Evolutionary conservation across 768 basidiomycete genomes (phyloP).

Genomic region (Lyophyllum shimeji): DNA sequence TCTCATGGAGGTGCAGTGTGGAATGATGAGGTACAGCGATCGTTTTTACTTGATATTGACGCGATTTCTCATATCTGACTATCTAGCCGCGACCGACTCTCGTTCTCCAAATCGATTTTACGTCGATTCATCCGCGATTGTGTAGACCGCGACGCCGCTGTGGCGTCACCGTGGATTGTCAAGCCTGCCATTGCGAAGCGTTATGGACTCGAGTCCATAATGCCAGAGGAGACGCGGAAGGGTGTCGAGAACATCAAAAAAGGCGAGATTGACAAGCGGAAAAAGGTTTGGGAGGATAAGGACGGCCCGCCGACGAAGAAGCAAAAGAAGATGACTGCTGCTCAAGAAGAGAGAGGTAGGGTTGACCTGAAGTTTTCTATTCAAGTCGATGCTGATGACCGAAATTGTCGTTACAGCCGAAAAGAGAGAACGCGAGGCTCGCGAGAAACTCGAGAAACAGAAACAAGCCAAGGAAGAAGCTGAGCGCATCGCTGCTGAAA

Average conservation of each 20-base stretch:
- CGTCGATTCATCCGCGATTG: slow-evolving; percentile 96
- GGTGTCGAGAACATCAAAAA: slow-evolving; percentile 81
- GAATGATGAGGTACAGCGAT: slow-evolving; percentile 68
- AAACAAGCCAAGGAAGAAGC: slow-evolving; percentile 67
- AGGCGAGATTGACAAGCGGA: slow-evolving; percentile 89
- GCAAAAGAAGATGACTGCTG: slow-evolving; percentile 74
- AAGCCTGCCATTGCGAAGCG: slow-evolving; percentile 81
- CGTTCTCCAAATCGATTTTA: slow-evolving; percentile 96
- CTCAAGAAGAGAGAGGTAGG: slow-evolving; percentile 74
- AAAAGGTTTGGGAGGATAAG: slow-evolving; percentile 88
- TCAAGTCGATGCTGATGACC: slow-evolving; percentile 14
- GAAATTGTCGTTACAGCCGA: slow-evolving; percentile 42
- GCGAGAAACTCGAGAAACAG: slow-evolving; percentile 67
- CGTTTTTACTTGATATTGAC: background rate
- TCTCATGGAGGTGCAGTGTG: slow-evolving; percentile 80
- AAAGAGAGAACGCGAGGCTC: slow-evolving; percentile 68
- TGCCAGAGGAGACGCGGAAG: slow-evolving; percentile 82
- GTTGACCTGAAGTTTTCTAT: slow-evolving; percentile 8
- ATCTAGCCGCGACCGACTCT: slow-evolving; percentile 85
- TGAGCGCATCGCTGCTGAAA: slow-evolving; percentile 69
- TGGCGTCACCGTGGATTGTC: slow-evolving; percentile 95
- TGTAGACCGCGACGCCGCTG: slow-evolving; percentile 87
- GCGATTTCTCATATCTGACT: background rate
- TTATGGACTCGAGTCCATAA: slow-evolving; percentile 82
- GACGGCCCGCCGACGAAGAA: slow-evolving; percentile 81